Base-by-base conservation (phyloP, 305 asterid species). In the Fraxinus ornus region DNA sequence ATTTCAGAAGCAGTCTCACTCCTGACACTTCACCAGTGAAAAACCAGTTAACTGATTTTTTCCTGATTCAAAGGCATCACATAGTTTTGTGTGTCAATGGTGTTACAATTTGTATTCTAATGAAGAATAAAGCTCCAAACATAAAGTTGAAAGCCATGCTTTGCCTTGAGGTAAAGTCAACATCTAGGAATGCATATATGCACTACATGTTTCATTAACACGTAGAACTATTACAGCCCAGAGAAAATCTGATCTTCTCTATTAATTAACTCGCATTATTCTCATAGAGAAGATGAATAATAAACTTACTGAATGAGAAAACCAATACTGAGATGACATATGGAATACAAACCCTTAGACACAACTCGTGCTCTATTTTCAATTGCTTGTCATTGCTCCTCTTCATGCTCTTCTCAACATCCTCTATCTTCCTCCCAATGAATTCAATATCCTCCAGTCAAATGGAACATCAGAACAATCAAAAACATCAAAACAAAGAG, bases 321-420 rank as follows among this genome's bases (percentile, higher is more conserved):
- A 78, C 35, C 70, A 82, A 73, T 33, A 62, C 71, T 52, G 68
- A 79, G 78, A 78, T 33, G 44, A 80, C 83, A 44, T 24, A 80
- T 52, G 73, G 52, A 32, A 33, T 60, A 87, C 91, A 78, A 66
- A 95, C 99, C 98, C 91, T 91, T 68, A 85, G 84, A 87, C 95
- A 93, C 83, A 95, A 83, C 78, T 96, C 99, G 35, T 88, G 98
- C 90, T 96, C 99, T 37, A 96, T 85, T 86, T 96, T 96, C 83
- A 96, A 92, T 88, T 90, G 98, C 88, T 96, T 96, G 90, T 96
- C 99, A 82, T 96, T 96, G 92, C 99, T 96, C 90, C 99, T 91
- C 91, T 96, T 96, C 99, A 94, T 93, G 94, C 98, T 96, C 93
- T 96, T 96, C 49, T 96, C 99, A 78, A 96, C 83, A 90, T 96